These are phyloP conservation scores for Geotrichum candidum DNA, from an alignment of 1,139 yeast species.

Conservation along the genomic window DNA sequence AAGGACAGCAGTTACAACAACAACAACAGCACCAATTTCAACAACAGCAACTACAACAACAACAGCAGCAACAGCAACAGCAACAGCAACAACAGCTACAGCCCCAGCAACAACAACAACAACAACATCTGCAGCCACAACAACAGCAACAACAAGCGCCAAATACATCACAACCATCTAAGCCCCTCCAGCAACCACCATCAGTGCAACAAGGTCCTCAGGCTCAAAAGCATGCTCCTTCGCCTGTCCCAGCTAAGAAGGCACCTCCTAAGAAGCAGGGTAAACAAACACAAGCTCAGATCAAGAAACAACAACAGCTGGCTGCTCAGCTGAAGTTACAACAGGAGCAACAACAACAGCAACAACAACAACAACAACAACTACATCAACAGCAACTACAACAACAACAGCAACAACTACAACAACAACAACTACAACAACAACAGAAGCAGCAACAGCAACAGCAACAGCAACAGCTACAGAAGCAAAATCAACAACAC, in stretches of 20 bases:
- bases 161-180: conserved; percentile 2
- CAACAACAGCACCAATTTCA: not conserved
- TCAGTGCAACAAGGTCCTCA: not conserved
- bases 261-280: not conserved
- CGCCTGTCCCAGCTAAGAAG: not conserved
- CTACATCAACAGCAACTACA: not conserved
- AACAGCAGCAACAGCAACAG: conserved; percentile 1
- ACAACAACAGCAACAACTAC: conserved; percentile 13
- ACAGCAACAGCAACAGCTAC: not conserved
- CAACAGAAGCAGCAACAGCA: not conserved
- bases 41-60: not conserved
- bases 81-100: not conserved
- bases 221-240: not conserved
- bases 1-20: not conserved
- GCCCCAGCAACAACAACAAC: not conserved
- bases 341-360: conserved; percentile 12
- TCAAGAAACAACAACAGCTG: conserved; percentile 10
- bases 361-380: conserved; percentile 11
- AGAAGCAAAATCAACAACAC: not conserved
- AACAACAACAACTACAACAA: conserved; percentile 4
- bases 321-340: conserved; percentile 3
- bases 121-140: not conserved
- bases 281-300: conserved; percentile 4
- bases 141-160: not conserved
- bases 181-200: not conserved